Base-by-base conservation (phyloP, 1,139 yeast species). In the Geotrichum bryndzae region DNA sequence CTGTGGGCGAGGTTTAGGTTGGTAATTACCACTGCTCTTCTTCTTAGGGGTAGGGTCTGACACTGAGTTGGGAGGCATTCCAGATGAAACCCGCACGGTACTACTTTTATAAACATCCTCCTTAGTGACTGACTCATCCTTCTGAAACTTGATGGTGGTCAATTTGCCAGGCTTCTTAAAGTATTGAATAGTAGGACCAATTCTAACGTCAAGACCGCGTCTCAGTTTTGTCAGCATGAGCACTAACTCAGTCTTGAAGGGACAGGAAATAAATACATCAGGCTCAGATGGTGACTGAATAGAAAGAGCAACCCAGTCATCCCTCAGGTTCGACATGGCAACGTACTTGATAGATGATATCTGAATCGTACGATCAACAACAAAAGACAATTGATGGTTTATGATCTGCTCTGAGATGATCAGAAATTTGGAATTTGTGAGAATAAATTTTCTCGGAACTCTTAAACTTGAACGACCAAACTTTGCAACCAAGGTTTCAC, bases 401-500 rank as follows among this genome's bases (percentile, higher is more conserved):
- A 87, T 80, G 65, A 90, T 80, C 11, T 79, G 81, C 70, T 90
- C 96, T 0, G 87, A 87, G 64, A 95, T 78, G 51, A 94, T 82
- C 72, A 85, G 86, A 45, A 95, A 80, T 18, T 79, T 77, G 11
- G 80, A 72, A 50, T 79, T 79, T 0, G 96, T 88, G 64, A 94
- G 76, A 54, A 95, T 77, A 66, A 90, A 84, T 3, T 88, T 82
- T 66, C 96, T 83, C 51, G 88, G 85, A 62, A 89, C 73, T 66
- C 97, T 80, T 69, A 84, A 85, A 4, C 97, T 88, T 0, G 98
- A 91, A 68, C 99, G 82, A 63, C 99, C 99, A 74, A 94, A 90
- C 70, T 94, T 94, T 18, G 96, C 82, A 66, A 84, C 84, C 63
- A 95, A 77, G 46, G 86, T 82, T 69, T 92, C 97, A 54, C 97